Percentiles rank a stretch among this genome's conserved stretches.
phyloP scores from a whole-genome alignment of 768 basidiomycete genomes.

The Erythrobasidium yunnanense region DNA sequence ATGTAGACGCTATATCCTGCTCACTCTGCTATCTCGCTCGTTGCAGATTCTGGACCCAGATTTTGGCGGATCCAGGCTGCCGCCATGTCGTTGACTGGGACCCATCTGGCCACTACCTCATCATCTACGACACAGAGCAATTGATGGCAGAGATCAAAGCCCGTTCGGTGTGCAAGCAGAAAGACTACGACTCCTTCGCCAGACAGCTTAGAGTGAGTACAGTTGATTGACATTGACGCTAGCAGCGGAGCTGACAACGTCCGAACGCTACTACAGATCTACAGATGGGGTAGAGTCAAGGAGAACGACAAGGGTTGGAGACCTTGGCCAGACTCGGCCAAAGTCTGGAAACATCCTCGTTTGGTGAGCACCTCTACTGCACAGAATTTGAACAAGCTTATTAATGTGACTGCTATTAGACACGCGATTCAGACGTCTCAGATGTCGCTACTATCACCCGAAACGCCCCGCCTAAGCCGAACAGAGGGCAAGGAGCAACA shows the following conservation, averaged over 20 bases:
- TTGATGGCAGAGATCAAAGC: conserved; percentile 21
- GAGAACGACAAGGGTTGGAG: not conserved
- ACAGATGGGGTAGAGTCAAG: conserved; percentile 14
- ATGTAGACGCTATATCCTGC: too few species aligned
- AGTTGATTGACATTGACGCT: not conserved
- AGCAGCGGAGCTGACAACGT: not conserved
- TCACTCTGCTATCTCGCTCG: too few species aligned
- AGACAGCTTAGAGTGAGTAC: conserved; percentile 17
- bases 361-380: not conserved
- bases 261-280: conserved; percentile 1
- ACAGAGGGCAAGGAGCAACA: not conserved
- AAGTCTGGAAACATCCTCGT: conserved; percentile 17
- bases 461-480: conserved; percentile 24
- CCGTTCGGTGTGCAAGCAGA: conserved; percentile 21
- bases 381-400: not conserved
- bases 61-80: conserved; percentile 11
- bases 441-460: conserved; percentile 19
- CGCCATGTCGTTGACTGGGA: conserved; percentile 11
- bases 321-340: conserved; percentile 5
- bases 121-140: conserved; percentile 19
- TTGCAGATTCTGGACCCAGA: conserved; percentile 23
- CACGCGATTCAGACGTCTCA: not conserved
- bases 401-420: not conserved
- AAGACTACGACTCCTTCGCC: conserved; percentile 21
- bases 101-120: conserved; percentile 3